Evolutionary conservation across 2,329 filamentous ascomycete species (phyloP).

Genomic region (Mycosphaerelloides madeirae): DNA sequence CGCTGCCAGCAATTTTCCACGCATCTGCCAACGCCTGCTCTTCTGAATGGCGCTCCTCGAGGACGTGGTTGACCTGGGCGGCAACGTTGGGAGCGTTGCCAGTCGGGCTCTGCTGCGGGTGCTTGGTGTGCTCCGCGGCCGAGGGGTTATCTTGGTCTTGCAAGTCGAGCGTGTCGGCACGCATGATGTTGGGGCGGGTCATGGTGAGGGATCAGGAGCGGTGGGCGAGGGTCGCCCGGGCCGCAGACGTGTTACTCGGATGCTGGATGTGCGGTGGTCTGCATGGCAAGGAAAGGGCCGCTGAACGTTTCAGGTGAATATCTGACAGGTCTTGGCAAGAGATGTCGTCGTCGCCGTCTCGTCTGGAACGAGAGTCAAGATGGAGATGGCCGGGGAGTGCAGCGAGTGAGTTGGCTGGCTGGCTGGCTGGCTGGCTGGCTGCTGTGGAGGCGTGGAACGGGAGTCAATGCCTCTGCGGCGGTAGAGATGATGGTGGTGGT

Average conservation of each 20-base stretch:
- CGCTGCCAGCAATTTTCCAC: conserved; percentile 40
- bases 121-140: conserved; percentile 70
- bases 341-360: not conserved
- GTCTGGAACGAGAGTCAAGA: not conserved
- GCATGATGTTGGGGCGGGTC: conserved; percentile 22
- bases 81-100: conserved; percentile 76
- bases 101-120: conserved; percentile 45
- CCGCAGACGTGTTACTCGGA: conserved; percentile 2
- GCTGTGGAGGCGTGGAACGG: too few species aligned
- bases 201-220: conserved; percentile 8
- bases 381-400: too few species aligned
- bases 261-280: not conserved
- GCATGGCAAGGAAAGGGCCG: conserved; percentile 5
- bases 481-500: too few species aligned
- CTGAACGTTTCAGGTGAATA: not conserved
- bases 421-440: too few species aligned
- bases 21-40: conserved; percentile 62
- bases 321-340: too few species aligned
- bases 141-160: conserved; percentile 79
- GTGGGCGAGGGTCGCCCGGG: not conserved
- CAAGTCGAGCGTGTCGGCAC: conserved; percentile 84
- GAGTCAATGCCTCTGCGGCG: too few species aligned
- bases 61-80: conserved; percentile 73
- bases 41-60: conserved; percentile 66
- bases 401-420: too few species aligned